A percentile compares a stretch with the other conserved stretches of the same genome.
Conservation (phyloP, 2,329 filamentous ascomycete species). For the Tolypocladium tundrense region DNA sequence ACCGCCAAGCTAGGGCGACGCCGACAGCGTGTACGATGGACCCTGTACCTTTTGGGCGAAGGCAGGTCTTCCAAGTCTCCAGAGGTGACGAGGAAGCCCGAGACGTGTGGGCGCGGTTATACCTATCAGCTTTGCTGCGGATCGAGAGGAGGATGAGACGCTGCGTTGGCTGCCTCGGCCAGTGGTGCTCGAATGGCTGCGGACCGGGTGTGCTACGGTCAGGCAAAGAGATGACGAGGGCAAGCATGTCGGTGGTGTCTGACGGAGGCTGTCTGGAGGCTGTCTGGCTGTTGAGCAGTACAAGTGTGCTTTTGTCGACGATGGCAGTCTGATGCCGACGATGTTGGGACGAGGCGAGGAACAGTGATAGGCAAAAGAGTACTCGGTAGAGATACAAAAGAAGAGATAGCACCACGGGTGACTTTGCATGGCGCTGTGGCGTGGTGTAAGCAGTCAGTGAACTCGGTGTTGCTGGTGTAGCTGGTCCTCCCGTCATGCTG, state of each 20-base stretch:
- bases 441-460: too few species aligned
- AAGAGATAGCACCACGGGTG: background rate
- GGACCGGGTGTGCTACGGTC: background rate
- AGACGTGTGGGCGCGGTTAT: background rate
- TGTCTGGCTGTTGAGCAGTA: background rate
- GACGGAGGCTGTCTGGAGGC: background rate
- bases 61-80: background rate
- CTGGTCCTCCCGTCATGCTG: too few species aligned
- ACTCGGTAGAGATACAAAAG: background rate
- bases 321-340: background rate
- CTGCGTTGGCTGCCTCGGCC: background rate
- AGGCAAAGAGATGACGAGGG: background rate
- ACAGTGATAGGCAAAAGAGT: background rate
- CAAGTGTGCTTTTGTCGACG: background rate
- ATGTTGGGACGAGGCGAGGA: background rate
- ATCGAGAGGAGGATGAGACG: background rate
- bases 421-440: too few species aligned
- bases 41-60: background rate
- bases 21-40: background rate
- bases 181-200: background rate
- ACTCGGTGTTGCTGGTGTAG: too few species aligned
- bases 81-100: background rate
- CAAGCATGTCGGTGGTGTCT: background rate
- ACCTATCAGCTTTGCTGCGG: background rate
- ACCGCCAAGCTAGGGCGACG: constrained; percentile 3